Conservation (phyloP, 352 stramenopile species). For the Globisporangium mamillatum region DNA sequence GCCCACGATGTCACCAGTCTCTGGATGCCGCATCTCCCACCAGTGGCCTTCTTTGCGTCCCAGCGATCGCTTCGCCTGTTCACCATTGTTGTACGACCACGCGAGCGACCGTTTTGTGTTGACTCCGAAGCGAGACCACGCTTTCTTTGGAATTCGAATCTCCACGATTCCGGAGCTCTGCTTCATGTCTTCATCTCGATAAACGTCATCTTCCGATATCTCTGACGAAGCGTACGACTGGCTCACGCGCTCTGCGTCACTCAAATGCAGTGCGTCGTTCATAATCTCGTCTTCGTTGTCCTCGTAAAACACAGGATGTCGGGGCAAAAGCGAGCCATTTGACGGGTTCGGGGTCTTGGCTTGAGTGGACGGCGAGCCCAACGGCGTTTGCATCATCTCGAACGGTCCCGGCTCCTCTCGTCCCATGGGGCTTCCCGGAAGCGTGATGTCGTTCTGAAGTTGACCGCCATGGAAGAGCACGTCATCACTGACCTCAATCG, state of each 20-base stretch:
- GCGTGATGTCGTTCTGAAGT: constrained; percentile 28
- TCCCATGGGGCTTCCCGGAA: constrained; percentile 46
- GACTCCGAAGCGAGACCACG: constrained; percentile 71
- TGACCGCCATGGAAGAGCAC: constrained; percentile 33
- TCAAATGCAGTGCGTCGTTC: constrained; percentile 45
- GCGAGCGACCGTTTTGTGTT: constrained; percentile 67
- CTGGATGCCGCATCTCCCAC: constrained; percentile 80
- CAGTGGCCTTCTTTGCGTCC: constrained; percentile 75
- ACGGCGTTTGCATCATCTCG: constrained; percentile 61
- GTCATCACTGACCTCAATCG: constrained; percentile 58
- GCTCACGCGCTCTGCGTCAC: constrained; percentile 60
- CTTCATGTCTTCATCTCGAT: constrained; percentile 26
- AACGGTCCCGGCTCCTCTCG: constrained; percentile 60
- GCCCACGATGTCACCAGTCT: constrained; percentile 69
- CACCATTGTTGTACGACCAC: constrained; percentile 74
- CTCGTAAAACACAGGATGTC: constrained; percentile 41
- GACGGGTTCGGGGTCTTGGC: constrained; percentile 1
- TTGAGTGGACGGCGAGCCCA: constrained; percentile 36
- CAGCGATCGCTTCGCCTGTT: constrained; percentile 66
- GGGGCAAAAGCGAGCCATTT: constrained; percentile 30
- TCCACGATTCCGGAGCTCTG: constrained; percentile 57
- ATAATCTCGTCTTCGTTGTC: constrained; percentile 43
- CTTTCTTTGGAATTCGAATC: constrained; percentile 83
- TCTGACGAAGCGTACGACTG: constrained; percentile 71
- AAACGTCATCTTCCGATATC: constrained; percentile 38